Percentiles rank a stretch among this genome's conserved stretches.
These are phyloP conservation scores for Papiliotrema fonsecae DNA, from an alignment of 1,284 basidiomycete genomes.

Conservation along the genomic window DNA sequence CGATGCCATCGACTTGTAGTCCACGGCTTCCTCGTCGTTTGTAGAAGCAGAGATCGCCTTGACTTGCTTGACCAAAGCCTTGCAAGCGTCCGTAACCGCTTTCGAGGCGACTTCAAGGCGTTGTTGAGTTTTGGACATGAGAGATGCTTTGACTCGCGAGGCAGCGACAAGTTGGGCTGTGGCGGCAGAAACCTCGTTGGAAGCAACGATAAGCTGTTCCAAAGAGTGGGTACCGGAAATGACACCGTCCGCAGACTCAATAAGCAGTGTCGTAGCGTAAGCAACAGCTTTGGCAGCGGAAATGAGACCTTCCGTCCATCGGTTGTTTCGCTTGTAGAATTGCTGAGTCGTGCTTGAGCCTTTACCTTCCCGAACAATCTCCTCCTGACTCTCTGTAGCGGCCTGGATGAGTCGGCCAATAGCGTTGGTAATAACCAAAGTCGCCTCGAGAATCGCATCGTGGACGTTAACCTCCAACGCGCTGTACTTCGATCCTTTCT, in stretches of 20 bases:
- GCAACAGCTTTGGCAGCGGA: constrained; percentile 97
- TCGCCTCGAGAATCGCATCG: constrained; percentile 91
- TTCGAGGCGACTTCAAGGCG: constrained; percentile 92
- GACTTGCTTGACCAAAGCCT: constrained; percentile 92
- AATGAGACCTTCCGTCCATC: constrained; percentile 99
- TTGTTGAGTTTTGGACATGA: constrained; percentile 98
- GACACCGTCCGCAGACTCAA: constrained; percentile 96
- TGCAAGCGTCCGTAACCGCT: constrained; percentile 98
- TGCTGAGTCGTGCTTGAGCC: constrained; percentile 87
- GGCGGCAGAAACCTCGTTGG: constrained; percentile 94
- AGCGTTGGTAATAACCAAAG: constrained; percentile 89
- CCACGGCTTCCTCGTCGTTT: constrained; percentile 69
- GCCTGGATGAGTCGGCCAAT: constrained; percentile 93
- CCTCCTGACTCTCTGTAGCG: constrained; percentile 94
- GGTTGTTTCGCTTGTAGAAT: constrained; percentile 99
- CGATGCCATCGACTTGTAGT: constrained; percentile 87
- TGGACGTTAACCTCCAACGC: constrained; percentile 94
- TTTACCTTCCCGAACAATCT: constrained; percentile 93
- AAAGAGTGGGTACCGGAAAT: constrained; percentile 92
- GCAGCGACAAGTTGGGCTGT: constrained; percentile 98
- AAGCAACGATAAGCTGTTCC: constrained; percentile 98
- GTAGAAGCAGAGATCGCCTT: constrained; percentile 88
- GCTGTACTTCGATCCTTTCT: constrained; percentile 73
- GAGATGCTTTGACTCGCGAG: constrained; percentile 93
- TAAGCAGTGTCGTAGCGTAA: constrained; percentile 92